Conservation (phyloP, 2,329 filamentous ascomycete genomes). For the Incumbomyces delicatus region DNA sequence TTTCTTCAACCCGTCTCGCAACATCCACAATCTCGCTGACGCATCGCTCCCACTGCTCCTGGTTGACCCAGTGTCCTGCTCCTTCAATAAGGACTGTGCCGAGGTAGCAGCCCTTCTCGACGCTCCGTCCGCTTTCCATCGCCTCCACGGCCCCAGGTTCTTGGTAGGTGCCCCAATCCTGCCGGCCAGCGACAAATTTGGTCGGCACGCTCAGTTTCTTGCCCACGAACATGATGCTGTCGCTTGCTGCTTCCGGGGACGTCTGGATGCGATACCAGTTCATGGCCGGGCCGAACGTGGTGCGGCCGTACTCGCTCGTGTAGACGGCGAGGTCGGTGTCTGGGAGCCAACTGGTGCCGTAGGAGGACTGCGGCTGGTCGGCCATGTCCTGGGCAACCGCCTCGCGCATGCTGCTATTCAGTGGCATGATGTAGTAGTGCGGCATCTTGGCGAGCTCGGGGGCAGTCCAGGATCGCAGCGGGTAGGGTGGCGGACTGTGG, state of each 20-base stretch:
- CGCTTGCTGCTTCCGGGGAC: slow-evolving; percentile 37
- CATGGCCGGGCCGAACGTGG: slow-evolving; percentile 55
- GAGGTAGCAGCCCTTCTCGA: slow-evolving; percentile 48
- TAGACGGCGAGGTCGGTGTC: slow-evolving; percentile 52
- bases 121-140: slow-evolving; percentile 43
- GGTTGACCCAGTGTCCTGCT: slow-evolving; percentile 62
- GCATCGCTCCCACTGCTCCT: slow-evolving; percentile 52
- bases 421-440: slow-evolving; percentile 59
- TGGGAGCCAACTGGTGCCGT: slow-evolving; percentile 41
- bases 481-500: slow-evolving; percentile 32
- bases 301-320: slow-evolving; percentile 50
- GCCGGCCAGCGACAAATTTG: slow-evolving; percentile 50
- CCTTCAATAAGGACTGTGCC: slow-evolving; percentile 43
- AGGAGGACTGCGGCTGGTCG: slow-evolving; percentile 33
- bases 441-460: slow-evolving; percentile 51
- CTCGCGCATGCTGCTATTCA: slow-evolving; percentile 49
- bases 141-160: slow-evolving; percentile 54
- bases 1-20: slow-evolving; percentile 11
- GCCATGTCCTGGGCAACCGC: slow-evolving; percentile 47
- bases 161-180: slow-evolving; percentile 61
- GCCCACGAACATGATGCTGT: slow-evolving; percentile 51
- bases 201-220: slow-evolving; percentile 52
- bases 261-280: slow-evolving; percentile 59
- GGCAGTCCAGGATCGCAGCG: slow-evolving; percentile 48
- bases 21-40: slow-evolving; percentile 40